phyloP scores from a whole-genome alignment of 1,139 yeast genomes.

The Geotrichum macrosporum region DNA sequence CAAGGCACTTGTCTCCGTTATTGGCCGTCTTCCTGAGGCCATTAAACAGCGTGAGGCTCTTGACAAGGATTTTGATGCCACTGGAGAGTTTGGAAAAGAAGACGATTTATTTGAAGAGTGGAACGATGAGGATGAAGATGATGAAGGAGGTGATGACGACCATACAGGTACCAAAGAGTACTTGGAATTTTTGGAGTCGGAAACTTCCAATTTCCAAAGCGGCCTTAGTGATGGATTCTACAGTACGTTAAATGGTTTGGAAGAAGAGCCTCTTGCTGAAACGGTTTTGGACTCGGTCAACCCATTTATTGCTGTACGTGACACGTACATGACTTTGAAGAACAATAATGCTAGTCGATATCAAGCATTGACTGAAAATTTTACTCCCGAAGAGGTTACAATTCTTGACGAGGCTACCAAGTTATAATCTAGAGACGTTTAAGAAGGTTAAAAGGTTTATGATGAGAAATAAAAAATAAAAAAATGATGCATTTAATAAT shows the following conservation, averaged over 20 bases:
- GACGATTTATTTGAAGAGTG: conserved; percentile 48
- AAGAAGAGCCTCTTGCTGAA: conserved; percentile 76
- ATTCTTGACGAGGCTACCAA: conserved; percentile 26
- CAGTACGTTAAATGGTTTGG: conserved; percentile 51
- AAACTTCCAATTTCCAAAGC: conserved; percentile 27
- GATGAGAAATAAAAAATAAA: neutral
- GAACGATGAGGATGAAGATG: conserved; percentile 52
- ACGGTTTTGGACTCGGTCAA: conserved; percentile 73
- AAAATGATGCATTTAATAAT: neutral
- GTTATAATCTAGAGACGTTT: neutral
- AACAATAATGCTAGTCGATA: conserved; percentile 32
- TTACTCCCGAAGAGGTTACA: conserved; percentile 39
- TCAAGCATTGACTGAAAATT: conserved; percentile 28
- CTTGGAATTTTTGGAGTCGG: conserved; percentile 32
- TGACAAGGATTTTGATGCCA: conserved; percentile 49
- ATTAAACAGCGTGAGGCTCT: conserved; percentile 58
- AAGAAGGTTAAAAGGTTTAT: neutral
- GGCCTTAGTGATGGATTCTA: conserved; percentile 22
- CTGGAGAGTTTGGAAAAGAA: conserved; percentile 29
- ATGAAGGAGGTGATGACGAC: conserved; percentile 34
- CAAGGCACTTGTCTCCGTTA: conserved; percentile 45
- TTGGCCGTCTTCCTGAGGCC: conserved; percentile 67
- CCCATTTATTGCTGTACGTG: conserved; percentile 52
- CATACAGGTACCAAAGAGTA: conserved; percentile 37
- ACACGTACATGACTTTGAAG: conserved; percentile 39